Evolutionary conservation across 2,329 filamentous ascomycete species (phyloP), one percentile per base, ranked within the genome.

Genomic region (Xylariaceae sp.): DNA sequence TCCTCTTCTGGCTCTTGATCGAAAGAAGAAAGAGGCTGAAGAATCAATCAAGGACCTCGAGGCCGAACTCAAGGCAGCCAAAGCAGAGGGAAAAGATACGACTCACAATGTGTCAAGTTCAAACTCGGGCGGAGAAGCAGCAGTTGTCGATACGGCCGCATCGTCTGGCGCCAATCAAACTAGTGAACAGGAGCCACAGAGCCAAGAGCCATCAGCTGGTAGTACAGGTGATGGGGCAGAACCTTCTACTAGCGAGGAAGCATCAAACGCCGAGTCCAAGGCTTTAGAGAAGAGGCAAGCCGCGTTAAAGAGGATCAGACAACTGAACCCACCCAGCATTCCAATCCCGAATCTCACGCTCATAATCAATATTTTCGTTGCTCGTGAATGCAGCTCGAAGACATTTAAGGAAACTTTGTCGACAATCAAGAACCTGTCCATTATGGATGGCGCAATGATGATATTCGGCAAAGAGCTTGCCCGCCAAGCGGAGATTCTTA

Each of bases 381-480:
- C 92, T 52, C 86, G 91, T 39, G 93, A 98, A 67, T 98, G 93
- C 69, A 95, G 89, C 62, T 91, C 88, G 52, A 96, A 95, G 74
- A 97, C 93, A 0, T 98, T 98, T 76, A 88, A 93, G 63, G 94
- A 97, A 66, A 97, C 93, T 1, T 79, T 98, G 43, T 93, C 92
- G 14, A 94, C 94, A n/a, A 95, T 98, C 73, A 97, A 95, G 71
- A 96, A 97, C 61, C 77, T 98, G 35, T 97, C 91, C 5, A 85
- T 88, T 32, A 93, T 98, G 49, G 90, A 92, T 14, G 89, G 86
- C 11, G 90, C 92, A 16, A 93, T 94, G 67, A 80, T 86, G 42
- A 77, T 89, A 10, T 97, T 98, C 64, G 93, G 93, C n/a, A 84
- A 87, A 55, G 92, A 98, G 67, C 77, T 98, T 40, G 88, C 95